Evolutionary conservation across 2,329 filamentous ascomycete genomes (phyloP), one percentile per base, ranked within the genome.

Genomic region (Fusarium longipes): DNA sequence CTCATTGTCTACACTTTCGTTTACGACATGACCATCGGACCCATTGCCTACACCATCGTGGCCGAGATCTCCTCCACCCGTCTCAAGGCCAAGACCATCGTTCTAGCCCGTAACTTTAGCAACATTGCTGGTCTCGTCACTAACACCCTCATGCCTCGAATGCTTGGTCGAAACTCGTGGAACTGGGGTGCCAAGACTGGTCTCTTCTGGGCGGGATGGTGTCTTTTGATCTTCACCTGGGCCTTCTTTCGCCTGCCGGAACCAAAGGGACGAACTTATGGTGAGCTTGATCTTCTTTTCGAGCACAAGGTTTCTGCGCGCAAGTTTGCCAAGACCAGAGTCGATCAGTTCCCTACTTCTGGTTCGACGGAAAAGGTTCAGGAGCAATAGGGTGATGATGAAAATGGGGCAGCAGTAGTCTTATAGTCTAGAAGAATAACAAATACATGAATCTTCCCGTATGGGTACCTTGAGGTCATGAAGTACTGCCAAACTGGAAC

Each of bases 1-100:
- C 75, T 79, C 0, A 61, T 79, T 24, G 73, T 81, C 38, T 82
- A 82, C 71, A 81, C 79, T 15, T 79, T 83, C 32, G 74, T 81
- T 25, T 80, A 79, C 58, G 73, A 79, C 56, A 70, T 75, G 53
- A 79, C 77, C 12, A 73, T 79, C 14, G 79, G 78, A 1, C 79
- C 64, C 36, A 92, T 97, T 17, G 93, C 91, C 79, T 97, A 96
- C 80, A 94, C 92, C 0, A 85, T 97, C 27, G 93, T 97, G 6
- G 87, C 82, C 3, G 82, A 84, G 69, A 74, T 83, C 6, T 77
- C 78, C 0, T 82, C 81, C 7, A 82, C 79, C n/a, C 79, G 80
- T 33, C 77, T 84, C 25, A 77, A 81, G 27, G 80, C 78, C 36
- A 82, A 83, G 71, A 81, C 80, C 0, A 79, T 84, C 30, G 82